Evolutionary conservation across 2,329 filamentous ascomycete genomes (phyloP).

Genomic region (Exutisphaerella laricina): DNA sequence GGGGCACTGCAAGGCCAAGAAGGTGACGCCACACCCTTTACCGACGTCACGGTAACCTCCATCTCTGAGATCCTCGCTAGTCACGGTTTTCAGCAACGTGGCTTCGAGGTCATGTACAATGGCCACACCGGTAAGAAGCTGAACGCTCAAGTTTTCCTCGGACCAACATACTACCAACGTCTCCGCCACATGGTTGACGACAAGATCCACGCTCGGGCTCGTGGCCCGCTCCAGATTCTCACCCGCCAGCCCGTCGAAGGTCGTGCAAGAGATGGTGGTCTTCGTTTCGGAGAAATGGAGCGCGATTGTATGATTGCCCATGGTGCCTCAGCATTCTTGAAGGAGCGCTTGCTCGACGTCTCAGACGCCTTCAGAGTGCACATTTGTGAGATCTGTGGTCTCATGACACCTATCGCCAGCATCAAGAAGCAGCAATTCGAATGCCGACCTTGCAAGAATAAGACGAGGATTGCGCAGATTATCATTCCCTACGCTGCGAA

Average conservation of each 20-base stretch:
- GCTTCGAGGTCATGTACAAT: slow-evolving; percentile 98
- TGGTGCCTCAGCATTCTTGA: slow-evolving; percentile 91
- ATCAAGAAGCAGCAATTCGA: slow-evolving; percentile 94
- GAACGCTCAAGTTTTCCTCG: slow-evolving; percentile 90
- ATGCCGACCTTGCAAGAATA: slow-evolving; percentile 97
- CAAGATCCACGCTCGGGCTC: slow-evolving; percentile 98
- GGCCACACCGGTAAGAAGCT: slow-evolving; percentile 94
- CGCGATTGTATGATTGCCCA: slow-evolving; percentile 99
- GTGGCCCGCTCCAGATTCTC: slow-evolving; percentile 94
- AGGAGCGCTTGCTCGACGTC: slow-evolving; percentile 95
- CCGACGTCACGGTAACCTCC: slow-evolving; percentile 91
- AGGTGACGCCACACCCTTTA: slow-evolving; percentile 96
- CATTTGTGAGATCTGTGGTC: slow-evolving; percentile 95
- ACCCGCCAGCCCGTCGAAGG: slow-evolving; percentile 96
- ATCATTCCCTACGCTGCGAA: slow-evolving; percentile 98
- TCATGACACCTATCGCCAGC: slow-evolving; percentile 99
- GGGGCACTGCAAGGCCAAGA: slow-evolving; percentile 89
- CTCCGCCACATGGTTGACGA: slow-evolving; percentile 99
- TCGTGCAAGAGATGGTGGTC: slow-evolving; percentile 93
- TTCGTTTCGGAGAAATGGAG: slow-evolving; percentile 99
- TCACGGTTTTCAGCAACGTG: slow-evolving; percentile 92
- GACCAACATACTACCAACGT: slow-evolving; percentile 97
- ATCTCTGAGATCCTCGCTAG: slow-evolving; percentile 80
- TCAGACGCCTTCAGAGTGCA: slow-evolving; percentile 97
- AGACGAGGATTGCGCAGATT: slow-evolving; percentile 96